phyloP scores from a whole-genome alignment of 176 grass and related monocot genomes.

The Juncus inflexus region DNA sequence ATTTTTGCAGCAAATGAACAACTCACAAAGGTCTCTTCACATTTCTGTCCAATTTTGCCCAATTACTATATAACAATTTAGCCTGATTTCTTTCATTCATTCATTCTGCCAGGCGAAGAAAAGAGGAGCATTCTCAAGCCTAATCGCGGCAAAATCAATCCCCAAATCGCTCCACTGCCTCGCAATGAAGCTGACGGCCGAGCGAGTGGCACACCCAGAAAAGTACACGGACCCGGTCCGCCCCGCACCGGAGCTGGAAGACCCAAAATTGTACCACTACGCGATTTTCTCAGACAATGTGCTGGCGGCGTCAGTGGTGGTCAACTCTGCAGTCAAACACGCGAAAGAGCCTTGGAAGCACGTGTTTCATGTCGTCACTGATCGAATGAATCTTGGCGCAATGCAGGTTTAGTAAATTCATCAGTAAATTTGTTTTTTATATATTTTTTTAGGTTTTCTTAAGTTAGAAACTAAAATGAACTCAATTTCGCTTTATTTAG shows the following conservation, averaged over 20 bases:
- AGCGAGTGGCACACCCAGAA: slow-evolving; percentile 65
- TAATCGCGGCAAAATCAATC: slow-evolving; percentile 98
- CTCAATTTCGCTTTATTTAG: too few species aligned
- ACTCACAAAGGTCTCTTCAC: slow-evolving; percentile 35
- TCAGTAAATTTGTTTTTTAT: neutral
- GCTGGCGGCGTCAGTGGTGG: slow-evolving; percentile 87
- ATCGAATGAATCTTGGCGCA: slow-evolving; percentile 96
- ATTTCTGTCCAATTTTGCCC: neutral
- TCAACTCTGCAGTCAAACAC: slow-evolving; percentile 81
- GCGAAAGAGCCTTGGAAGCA: slow-evolving; percentile 66
- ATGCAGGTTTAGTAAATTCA: slow-evolving; percentile 65
- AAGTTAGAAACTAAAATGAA: too few species aligned
- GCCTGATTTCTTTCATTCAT: neutral
- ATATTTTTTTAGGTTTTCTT: neutral
- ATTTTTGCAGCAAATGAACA: slow-evolving; percentile 92
- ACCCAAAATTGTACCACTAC: slow-evolving; percentile 66
- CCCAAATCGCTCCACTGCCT: slow-evolving; percentile 93
- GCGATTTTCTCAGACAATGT: slow-evolving; percentile 99
- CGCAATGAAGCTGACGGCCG: slow-evolving; percentile 85
- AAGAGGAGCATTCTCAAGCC: slow-evolving; percentile 82
- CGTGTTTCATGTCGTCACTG: slow-evolving; percentile 97
- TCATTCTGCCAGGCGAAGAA: slow-evolving; percentile 52
- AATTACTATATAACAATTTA: too few species aligned
- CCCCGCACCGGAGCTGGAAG: slow-evolving; percentile 49
- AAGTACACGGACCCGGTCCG: slow-evolving; percentile 51